phyloP scores from a whole-genome alignment of 805 yeast species.

The Ogataea neopini region DNA sequence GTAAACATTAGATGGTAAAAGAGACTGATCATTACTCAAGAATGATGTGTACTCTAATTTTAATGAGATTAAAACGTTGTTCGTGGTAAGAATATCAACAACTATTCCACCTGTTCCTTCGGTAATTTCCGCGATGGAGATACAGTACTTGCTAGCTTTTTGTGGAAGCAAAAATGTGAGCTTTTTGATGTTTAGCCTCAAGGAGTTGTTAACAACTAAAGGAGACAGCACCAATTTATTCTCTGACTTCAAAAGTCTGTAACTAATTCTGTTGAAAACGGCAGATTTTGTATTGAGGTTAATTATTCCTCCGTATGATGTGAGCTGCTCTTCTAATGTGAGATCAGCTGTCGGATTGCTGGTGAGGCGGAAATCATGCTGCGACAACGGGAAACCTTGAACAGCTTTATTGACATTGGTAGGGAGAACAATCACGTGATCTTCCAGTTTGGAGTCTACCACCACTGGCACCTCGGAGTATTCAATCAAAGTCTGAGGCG shows the following conservation, averaged over 20 bases:
- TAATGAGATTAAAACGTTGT: constrained; percentile 54
- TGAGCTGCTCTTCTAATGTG: constrained; percentile 12
- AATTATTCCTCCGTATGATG: constrained; percentile 18
- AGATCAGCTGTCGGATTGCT: background rate
- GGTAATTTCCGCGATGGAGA: constrained; percentile 36
- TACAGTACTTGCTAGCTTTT: constrained; percentile 37
- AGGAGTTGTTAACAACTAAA: constrained; percentile 36
- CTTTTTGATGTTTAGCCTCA: constrained; percentile 38
- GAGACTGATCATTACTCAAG: constrained; percentile 18
- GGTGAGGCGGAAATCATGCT: constrained; percentile 5
- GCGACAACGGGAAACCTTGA: constrained; percentile 11
- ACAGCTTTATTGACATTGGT: constrained; percentile 17
- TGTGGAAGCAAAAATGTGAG: constrained; percentile 44
- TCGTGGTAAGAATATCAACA: constrained; percentile 55
- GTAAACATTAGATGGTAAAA: constrained; percentile 32
- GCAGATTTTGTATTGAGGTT: constrained; percentile 13
- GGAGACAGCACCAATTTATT: constrained; percentile 39
- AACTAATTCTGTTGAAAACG: constrained; percentile 16
- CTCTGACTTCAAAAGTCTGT: constrained; percentile 17
- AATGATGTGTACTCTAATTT: constrained; percentile 47
- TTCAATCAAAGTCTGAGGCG: constrained; percentile 2
- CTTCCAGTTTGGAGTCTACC: constrained; percentile 11
- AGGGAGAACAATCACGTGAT: constrained; percentile 9
- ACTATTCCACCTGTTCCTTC: constrained; percentile 35
- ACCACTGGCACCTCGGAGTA: constrained; percentile 16